Evolutionary conservation across 2,329 filamentous ascomycete genomes (phyloP).

Genomic region (Arthrobotrys musiformis): DNA sequence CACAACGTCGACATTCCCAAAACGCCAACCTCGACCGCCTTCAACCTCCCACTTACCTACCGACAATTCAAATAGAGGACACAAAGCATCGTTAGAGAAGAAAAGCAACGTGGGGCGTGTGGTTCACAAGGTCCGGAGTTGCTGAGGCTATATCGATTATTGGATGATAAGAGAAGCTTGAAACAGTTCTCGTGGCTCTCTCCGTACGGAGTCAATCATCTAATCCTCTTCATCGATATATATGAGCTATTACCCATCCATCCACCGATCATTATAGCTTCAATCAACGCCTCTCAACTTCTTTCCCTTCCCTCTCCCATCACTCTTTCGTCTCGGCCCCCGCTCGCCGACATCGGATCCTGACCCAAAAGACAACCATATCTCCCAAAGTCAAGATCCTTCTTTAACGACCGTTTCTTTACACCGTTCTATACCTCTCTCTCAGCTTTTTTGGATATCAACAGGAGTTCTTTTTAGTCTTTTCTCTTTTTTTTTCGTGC

Average conservation of each 20-base stretch:
- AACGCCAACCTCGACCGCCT: conserved; percentile 8
- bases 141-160: conserved; percentile 55
- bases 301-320: conserved; percentile 11
- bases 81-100: conserved; percentile 10
- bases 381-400: conserved; percentile 59
- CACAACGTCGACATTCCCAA: conserved; percentile 17
- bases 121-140: conserved; percentile 41
- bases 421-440: conserved; percentile 36
- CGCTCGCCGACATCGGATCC: conserved; percentile 56
- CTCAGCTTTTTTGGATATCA: conserved; percentile 35
- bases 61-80: neutral
- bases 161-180: conserved; percentile 51
- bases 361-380: conserved; percentile 62
- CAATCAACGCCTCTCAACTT: conserved; percentile 40
- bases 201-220: conserved; percentile 43
- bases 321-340: conserved; percentile 29
- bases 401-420: conserved; percentile 60
- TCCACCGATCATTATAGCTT: conserved; percentile 36
- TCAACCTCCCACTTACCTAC: conserved; percentile 7
- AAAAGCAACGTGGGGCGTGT: conserved; percentile 30
- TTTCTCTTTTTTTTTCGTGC: conserved; percentile 53
- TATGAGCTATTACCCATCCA: conserved; percentile 36
- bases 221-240: conserved; percentile 43
- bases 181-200: conserved; percentile 51
- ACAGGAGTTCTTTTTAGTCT: conserved; percentile 56